These are phyloP conservation scores for Hypsizygus ulmarius DNA, from an alignment of 1,284 basidiomycete genomes.

Conservation along the genomic window DNA sequence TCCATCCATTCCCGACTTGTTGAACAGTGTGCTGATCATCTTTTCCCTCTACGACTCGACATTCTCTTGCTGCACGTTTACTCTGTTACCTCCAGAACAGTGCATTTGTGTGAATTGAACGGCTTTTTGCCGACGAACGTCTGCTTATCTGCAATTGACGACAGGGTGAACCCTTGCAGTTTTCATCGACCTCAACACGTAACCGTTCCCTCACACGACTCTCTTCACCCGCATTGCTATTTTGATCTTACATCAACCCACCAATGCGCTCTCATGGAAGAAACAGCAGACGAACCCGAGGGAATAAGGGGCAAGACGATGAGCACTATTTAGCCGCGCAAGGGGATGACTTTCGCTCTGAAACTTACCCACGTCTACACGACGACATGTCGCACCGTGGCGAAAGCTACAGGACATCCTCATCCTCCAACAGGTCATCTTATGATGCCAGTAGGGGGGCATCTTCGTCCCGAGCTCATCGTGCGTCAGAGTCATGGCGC, in stretches of 20 bases:
- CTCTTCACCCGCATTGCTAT: slow-evolving; percentile 13
- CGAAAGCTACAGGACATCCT: slow-evolving; percentile 47
- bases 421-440: slow-evolving; percentile 40
- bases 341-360: slow-evolving; percentile 43
- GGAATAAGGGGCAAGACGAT: slow-evolving; percentile 47
- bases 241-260: slow-evolving; percentile 16
- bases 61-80: slow-evolving; percentile 7
- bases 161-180: slow-evolving; percentile 30
- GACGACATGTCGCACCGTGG: slow-evolving; percentile 42
- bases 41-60: slow-evolving; percentile 10
- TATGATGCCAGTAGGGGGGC: slow-evolving; percentile 50
- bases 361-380: slow-evolving; percentile 41
- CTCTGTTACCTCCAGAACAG: slow-evolving; percentile 9
- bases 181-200: slow-evolving; percentile 31
- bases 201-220: slow-evolving; percentile 22
- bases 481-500: slow-evolving; percentile 52
- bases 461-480: slow-evolving; percentile 47
- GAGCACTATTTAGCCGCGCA: slow-evolving; percentile 50
- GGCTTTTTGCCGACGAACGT: slow-evolving; percentile 12
- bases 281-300: slow-evolving; percentile 45
- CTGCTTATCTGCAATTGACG: slow-evolving; percentile 11
- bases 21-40: slow-evolving; percentile 18
- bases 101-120: slow-evolving; percentile 18
- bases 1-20: slow-evolving; percentile 10
- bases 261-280: slow-evolving; percentile 52